phyloP scores from a whole-genome alignment of 768 basidiomycete genomes.

The Kwoniella pini region DNA sequence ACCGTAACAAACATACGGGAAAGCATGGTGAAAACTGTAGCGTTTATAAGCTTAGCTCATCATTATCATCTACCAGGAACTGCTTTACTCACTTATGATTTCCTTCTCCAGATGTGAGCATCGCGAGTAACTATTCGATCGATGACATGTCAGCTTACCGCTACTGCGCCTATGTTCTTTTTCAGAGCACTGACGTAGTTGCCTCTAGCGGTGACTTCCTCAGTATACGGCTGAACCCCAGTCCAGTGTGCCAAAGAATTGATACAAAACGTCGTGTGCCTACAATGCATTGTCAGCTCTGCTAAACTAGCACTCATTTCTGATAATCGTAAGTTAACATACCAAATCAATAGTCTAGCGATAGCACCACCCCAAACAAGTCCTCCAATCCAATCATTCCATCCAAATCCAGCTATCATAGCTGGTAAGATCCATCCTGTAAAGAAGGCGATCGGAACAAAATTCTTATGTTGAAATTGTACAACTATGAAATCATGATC shows the following conservation, averaged over 20 bases:
- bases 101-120: constrained; percentile 74
- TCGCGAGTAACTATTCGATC: constrained; percentile 62
- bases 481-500: constrained; percentile 68
- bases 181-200: constrained; percentile 61
- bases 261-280: constrained; percentile 54
- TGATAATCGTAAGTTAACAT: neutral
- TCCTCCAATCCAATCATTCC: constrained; percentile 65
- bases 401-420: constrained; percentile 58
- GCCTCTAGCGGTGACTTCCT: constrained; percentile 75
- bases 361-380: constrained; percentile 74
- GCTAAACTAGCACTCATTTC: neutral
- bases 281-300: constrained; percentile 4
- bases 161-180: too few relatives aligned
- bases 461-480: constrained; percentile 69
- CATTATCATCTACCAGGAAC: neutral
- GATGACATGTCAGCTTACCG: too few relatives aligned
- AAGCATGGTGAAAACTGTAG: constrained; percentile 63
- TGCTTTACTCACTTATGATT: constrained; percentile 63
- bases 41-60: neutral
- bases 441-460: constrained; percentile 64
- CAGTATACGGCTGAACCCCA: constrained; percentile 75
- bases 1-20: constrained; percentile 61
- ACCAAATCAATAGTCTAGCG: constrained; percentile 64
- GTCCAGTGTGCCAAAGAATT: constrained; percentile 71
- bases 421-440: constrained; percentile 66